Conservation (phyloP, 495 filamentous ascomycete species). For the Hyphodiscus hymeniophilus region DNA sequence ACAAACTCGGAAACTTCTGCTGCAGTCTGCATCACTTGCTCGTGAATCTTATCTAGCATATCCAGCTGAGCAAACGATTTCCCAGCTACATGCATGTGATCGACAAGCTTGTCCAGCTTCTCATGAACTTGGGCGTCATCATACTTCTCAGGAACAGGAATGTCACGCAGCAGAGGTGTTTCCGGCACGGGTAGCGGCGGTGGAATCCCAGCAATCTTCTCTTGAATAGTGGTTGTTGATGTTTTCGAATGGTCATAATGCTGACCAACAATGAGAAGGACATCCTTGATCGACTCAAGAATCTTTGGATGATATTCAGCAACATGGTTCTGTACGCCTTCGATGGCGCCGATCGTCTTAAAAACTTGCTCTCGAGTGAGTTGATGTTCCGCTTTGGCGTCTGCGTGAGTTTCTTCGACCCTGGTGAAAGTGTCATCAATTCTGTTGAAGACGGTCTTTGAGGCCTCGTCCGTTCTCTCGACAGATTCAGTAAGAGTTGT, state of each 20-base stretch:
- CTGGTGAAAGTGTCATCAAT: conserved; percentile 70
- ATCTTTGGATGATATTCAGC: conserved; percentile 80
- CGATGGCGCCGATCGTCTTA: conserved; percentile 60
- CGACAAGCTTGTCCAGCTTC: conserved; percentile 80
- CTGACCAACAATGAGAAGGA: conserved; percentile 69
- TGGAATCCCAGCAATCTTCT: conserved; percentile 44
- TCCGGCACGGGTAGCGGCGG: conserved; percentile 5
- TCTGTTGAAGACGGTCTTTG: conserved; percentile 70
- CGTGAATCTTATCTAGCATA: conserved; percentile 81
- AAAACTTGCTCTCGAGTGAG: conserved; percentile 69
- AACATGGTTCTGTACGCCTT: conserved; percentile 65
- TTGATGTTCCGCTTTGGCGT: conserved; percentile 66
- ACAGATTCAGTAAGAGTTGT: conserved; percentile 73
- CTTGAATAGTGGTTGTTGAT: conserved; percentile 36
- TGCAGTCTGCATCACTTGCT: conserved; percentile 80
- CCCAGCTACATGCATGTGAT: conserved; percentile 49
- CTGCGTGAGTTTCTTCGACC: conserved; percentile 65
- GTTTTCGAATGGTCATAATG: conserved; percentile 68
- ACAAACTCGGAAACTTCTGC: conserved; percentile 83
- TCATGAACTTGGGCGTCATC: conserved; percentile 66
- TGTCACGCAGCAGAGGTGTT: conserved; percentile 22
- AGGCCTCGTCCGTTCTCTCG: conserved; percentile 76
- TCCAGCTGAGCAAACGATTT: conserved; percentile 55
- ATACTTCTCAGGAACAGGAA: conserved; percentile 41
- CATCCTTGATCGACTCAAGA: conserved; percentile 69